Conservation (phyloP, 2,329 filamentous ascomycete species). For the Diatrype stigma region DNA sequence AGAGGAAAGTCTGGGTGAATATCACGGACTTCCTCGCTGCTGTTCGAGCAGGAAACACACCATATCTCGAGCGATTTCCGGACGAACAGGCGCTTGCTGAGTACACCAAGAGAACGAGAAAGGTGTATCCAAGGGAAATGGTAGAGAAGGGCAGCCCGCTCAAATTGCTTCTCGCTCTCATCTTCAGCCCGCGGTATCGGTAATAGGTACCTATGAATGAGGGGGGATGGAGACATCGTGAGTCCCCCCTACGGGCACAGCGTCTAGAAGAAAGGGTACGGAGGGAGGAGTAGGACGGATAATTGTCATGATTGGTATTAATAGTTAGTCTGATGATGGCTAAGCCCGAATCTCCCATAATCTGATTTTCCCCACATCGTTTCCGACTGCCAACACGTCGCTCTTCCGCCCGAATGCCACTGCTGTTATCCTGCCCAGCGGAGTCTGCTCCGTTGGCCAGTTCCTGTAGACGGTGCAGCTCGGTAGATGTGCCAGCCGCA, state of each 20-base stretch:
- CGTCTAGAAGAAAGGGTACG: no score
- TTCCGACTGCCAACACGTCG: constrained; percentile 76
- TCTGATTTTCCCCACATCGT: constrained; percentile 82
- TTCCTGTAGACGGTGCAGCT: constrained; percentile 93
- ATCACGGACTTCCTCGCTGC: constrained; percentile 44
- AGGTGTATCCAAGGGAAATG: constrained; percentile 41
- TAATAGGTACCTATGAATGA: no score
- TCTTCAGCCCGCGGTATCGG: constrained; percentile 15
- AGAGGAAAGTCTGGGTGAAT: constrained; percentile 40
- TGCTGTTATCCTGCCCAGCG: constrained; percentile 75
- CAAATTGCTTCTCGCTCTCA: constrained; percentile 30
- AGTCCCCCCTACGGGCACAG: not conserved
- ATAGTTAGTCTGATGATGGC: constrained; percentile 12
- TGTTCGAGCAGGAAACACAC: constrained; percentile 17
- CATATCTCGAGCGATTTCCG: constrained; percentile 27
- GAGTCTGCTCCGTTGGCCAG: constrained; percentile 91
- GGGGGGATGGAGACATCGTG: not conserved
- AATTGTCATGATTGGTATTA: constrained; percentile 1
- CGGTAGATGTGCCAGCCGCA: constrained; percentile 84
- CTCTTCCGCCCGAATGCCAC: constrained; percentile 65
- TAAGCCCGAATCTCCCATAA: constrained; percentile 83
- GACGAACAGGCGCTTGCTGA: constrained; percentile 27
- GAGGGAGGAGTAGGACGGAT: not conserved
- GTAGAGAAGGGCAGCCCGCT: constrained; percentile 38
- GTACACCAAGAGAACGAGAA: constrained; percentile 33